A percentile compares a stretch with the other conserved stretches of the same genome.
Evolutionary conservation across 2,329 filamentous ascomycete species (phyloP).

Genomic region (Colletotrichum cereale): DNA sequence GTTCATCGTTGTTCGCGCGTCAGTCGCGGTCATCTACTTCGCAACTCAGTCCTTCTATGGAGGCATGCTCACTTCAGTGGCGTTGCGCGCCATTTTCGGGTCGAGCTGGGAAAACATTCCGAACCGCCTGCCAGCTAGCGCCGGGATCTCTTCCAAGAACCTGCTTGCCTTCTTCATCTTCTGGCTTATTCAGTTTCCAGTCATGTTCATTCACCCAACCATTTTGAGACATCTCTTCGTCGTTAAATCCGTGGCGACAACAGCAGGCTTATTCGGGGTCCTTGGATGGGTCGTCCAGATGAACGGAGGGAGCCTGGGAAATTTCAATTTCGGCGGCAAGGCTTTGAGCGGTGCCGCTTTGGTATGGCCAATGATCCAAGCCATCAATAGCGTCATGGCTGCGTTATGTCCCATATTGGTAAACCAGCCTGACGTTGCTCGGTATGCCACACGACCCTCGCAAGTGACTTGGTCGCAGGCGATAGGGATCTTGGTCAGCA

Average conservation of each 20-base stretch:
- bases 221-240: constrained; percentile 61
- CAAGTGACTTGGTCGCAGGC: constrained; percentile 49
- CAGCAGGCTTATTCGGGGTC: constrained; percentile 51
- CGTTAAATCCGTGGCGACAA: constrained; percentile 55
- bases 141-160: constrained; percentile 63
- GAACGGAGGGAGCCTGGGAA: constrained; percentile 51
- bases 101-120: constrained; percentile 54
- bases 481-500: constrained; percentile 52
- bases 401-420: constrained; percentile 51
- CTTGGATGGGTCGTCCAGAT: constrained; percentile 67
- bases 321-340: constrained; percentile 38
- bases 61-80: constrained; percentile 49
- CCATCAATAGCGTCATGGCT: constrained; percentile 57
- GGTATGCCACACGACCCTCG: constrained; percentile 48
- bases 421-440: constrained; percentile 57
- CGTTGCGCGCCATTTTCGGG: constrained; percentile 55
- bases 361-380: constrained; percentile 54
- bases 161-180: constrained; percentile 68
- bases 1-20: constrained; percentile 52
- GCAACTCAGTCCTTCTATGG: constrained; percentile 52
- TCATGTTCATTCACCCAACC: constrained; percentile 62
- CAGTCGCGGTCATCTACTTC: constrained; percentile 55
- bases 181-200: constrained; percentile 64
- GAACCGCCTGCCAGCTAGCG: constrained; percentile 59
- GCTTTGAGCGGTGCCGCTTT: constrained; percentile 42